Evolutionary conservation across 139 green algal genomes (phyloP).

Genomic region (Coelastrella sp.): DNA sequence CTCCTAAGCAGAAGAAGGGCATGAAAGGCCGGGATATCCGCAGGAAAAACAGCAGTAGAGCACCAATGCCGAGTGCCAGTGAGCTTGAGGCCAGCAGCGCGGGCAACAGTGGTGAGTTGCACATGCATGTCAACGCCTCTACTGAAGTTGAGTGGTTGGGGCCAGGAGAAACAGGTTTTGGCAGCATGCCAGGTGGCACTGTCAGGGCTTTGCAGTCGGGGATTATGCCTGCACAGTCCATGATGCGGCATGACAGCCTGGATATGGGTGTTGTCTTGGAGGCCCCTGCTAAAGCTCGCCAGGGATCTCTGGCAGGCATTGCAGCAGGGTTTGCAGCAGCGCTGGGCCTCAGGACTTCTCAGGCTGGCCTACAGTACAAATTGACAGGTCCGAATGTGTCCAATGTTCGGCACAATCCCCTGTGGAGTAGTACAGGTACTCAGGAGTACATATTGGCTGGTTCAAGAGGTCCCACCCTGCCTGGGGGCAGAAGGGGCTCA

Average conservation of each 20-base stretch:
- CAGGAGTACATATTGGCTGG: background rate
- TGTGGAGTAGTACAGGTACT: background rate
- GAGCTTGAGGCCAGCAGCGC: background rate
- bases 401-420: background rate
- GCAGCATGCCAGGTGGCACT: background rate
- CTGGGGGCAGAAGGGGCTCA: background rate
- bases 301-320: background rate
- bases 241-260: background rate
- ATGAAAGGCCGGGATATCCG: background rate
- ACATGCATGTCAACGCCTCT: background rate
- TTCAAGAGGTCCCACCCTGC: background rate
- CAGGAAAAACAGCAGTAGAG: too few species aligned
- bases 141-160: background rate
- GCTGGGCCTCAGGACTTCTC: background rate
- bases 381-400: background rate
- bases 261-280: background rate
- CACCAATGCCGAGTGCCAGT: background rate
- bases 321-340: background rate
- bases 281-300: background rate
- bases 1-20: background rate
- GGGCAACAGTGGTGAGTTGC: background rate
- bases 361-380: background rate
- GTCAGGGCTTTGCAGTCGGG: background rate
- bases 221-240: background rate
- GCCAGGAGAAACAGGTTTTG: conserved; percentile 22